Evolutionary conservation across 2,329 filamentous ascomycete genomes (phyloP), one percentile per base, ranked within the genome.

Genomic region (Paecilomyces sp.): DNA sequence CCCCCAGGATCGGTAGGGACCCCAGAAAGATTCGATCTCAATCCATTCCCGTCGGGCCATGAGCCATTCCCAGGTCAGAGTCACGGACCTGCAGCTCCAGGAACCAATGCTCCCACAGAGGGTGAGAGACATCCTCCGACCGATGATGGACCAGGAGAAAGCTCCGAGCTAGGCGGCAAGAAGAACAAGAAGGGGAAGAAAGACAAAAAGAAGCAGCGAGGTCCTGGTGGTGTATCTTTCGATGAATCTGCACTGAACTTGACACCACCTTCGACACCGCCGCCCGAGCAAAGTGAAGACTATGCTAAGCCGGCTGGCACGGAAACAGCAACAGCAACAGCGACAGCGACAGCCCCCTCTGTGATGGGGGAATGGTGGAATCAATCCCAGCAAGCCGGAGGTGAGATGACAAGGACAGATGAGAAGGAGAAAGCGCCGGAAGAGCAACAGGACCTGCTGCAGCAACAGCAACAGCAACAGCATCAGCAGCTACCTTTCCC

Each of bases 181-280:
- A 58, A 28, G 53, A 64, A 61, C 54, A 56, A 34, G 34, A 65
- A 67, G 56, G 52, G 57, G 3, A 70, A 69, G 58, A 68, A 64
- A 55, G 61, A 59, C 12, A 76, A 72, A 59, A 71, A 70, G 55
- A 63, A 64, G 61, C 69, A 69, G 58, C 63, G 66, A 57, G 66
- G 65, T 57, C 59, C 59, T 33, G 68, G 59, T 12, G 50, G 34
- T n/a, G 54, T 54, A 11, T 60, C 57, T 4, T 67, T 63, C 55
- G 74, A 70, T 53, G 66, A 72, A 54, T 56, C 59, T 30, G 60
- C 63, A 4, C 60, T 66, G 47, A 71, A 68, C 33, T 58, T 76
- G 60, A 77, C 75, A 7, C 74, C 75, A 1, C 75, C 75, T 18
- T 71, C 69, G 22, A 76, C 74, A 30, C 74, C 75, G 41, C 74